Base-by-base conservation (phyloP, 371 early-diverging fungal species). In the Rhizopus sp. region DNA sequence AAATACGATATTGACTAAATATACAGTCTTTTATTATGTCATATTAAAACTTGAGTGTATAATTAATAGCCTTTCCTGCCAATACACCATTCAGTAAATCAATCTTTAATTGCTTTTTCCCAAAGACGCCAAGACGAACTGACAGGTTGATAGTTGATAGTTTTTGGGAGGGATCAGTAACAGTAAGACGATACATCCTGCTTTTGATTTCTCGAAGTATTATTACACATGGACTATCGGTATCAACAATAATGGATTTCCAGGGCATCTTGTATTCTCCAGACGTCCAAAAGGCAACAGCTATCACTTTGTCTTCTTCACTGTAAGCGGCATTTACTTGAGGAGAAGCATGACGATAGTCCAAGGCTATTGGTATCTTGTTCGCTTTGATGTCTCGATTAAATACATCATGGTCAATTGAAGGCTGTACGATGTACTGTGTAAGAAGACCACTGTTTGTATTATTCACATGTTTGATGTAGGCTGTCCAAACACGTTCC, bases 271-370 rank as follows among this genome's bases (percentile, higher is more conserved):
- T 33, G 23, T 59, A 65, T 1, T 45, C 52, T 16, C 66, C 69
- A 9, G 62, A 40, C 5, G 66, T 51, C 69, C 72, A 72, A 32
- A 72, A 72, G n/a, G 69, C 69, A 31, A 59, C 29, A 10, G 58
- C 59, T 39, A 64, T 60, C 0, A 55, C 48, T 5, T 55, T 46
- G 16, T 66, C 62, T 7, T 55, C 50, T 8, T 55, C 29, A 38
- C 72, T 60, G 12, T 50, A 53, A 7, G 59, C 66, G 3, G 69
- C 60, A 45, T 59, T 60, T 7, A 62, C 55, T 17, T 65, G 66
- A 16, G 69, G 69, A 33, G 44, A 46, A 9, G 39, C 49, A 2
- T 55, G 41, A 9, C 38, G 46, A 23, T 52, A 67, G 16, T 49
- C 61, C 8, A 68, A 38, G 4, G 62, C 9, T 12, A 61, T 57